phyloP scores from a whole-genome alignment of 2,329 filamentous ascomycete species.

The Aquanectria penicillioides region DNA sequence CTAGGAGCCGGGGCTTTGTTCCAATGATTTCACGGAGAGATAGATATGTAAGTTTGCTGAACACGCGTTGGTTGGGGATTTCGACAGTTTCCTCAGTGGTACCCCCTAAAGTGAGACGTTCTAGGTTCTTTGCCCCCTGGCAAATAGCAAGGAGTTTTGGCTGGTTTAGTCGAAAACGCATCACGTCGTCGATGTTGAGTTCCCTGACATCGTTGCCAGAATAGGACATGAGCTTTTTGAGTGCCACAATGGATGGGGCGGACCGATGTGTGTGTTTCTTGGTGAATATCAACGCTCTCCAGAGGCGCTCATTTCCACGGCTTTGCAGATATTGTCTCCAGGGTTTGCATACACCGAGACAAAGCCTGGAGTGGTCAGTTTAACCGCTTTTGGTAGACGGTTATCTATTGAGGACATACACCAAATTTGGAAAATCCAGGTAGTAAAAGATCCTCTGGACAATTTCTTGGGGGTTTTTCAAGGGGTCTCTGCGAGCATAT shows the following conservation, averaged over 20 bases:
- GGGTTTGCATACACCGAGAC: slow-evolving; percentile 45
- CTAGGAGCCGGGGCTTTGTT: slow-evolving; percentile 25
- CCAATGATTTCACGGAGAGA: slow-evolving; percentile 34
- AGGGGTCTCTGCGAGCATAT: slow-evolving; percentile 48
- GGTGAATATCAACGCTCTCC: slow-evolving; percentile 45
- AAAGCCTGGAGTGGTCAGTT: slow-evolving; percentile 43
- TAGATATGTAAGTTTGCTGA: slow-evolving; percentile 36
- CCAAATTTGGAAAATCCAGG: slow-evolving; percentile 46
- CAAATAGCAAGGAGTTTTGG: slow-evolving; percentile 42
- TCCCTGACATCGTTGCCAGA: slow-evolving; percentile 45
- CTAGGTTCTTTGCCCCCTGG: slow-evolving; percentile 39
- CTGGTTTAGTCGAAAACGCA: slow-evolving; percentile 43
- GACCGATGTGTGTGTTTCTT: slow-evolving; percentile 30
- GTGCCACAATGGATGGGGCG: slow-evolving; percentile 35
- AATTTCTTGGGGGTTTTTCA: slow-evolving; percentile 50
- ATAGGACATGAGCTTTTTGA: slow-evolving; percentile 45
- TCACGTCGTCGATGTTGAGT: slow-evolving; percentile 40
- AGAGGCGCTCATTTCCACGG: slow-evolving; percentile 43
- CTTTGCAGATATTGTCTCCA: slow-evolving; percentile 46
- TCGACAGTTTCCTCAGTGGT: slow-evolving; percentile 32
- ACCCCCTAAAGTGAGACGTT: slow-evolving; percentile 36
- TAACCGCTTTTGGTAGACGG: too few species aligned
- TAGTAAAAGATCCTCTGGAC: slow-evolving; percentile 48
- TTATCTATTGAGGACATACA: slow-evolving; percentile 33
- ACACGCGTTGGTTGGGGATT: slow-evolving; percentile 29